Conservation (phyloP, 169 alveolate genomes). For the Amoebophrya sp. region DNA sequence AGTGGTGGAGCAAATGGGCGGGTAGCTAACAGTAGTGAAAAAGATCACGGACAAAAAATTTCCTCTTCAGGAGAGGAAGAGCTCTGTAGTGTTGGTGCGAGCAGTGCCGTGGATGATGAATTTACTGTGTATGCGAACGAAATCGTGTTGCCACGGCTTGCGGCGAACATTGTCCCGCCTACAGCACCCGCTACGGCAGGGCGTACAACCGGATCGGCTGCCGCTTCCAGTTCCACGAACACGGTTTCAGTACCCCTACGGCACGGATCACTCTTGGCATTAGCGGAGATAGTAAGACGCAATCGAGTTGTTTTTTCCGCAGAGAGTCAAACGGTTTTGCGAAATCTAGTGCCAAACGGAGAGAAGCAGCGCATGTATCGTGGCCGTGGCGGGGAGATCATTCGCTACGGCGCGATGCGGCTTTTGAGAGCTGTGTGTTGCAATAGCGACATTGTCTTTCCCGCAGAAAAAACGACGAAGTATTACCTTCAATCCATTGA, state of each 20-base stretch:
- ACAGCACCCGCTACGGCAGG: background rate
- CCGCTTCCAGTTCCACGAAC: background rate
- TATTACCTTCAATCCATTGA: background rate
- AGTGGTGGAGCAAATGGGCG: background rate
- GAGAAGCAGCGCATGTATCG: constrained; percentile 20
- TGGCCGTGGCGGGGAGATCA: background rate
- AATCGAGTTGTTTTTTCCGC: background rate
- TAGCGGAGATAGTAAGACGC: background rate
- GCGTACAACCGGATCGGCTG: background rate
- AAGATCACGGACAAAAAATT: no score
- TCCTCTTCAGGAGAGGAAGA: no score
- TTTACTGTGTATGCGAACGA: background rate
- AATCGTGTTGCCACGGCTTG: background rate
- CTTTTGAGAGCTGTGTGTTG: background rate
- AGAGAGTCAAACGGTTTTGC: background rate
- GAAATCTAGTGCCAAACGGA: background rate
- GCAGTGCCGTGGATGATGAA: background rate
- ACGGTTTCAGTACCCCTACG: background rate
- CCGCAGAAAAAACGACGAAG: background rate
- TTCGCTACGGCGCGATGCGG: background rate
- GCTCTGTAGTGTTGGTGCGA: no score
- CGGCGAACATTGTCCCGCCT: background rate
- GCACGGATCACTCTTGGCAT: background rate
- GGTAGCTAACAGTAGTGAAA: background rate
- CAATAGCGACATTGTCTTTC: background rate